Base-by-base conservation (phyloP, 1,139 yeast genomes). In the Sporopachydermia cereana region DNA sequence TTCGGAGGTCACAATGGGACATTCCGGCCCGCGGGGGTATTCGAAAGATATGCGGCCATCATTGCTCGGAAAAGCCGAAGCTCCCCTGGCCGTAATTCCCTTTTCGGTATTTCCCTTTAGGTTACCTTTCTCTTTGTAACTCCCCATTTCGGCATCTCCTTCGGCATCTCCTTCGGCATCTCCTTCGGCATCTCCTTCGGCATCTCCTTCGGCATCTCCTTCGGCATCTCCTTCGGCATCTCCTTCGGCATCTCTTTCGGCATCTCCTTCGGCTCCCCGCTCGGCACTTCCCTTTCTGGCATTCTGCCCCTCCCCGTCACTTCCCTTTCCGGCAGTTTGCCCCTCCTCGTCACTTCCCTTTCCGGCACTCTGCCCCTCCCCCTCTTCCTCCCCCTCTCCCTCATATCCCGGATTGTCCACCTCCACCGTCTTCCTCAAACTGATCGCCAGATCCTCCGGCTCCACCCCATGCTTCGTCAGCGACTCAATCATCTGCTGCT, bases 401-500 rank as follows among this genome's bases (percentile, higher is more conserved):
- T 56, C 53, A 46, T 55, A 59, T 47, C 62, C 61, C 1, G 74
- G 74, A 44, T 70, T 69, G 2, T 63, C 61, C 9, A 73, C 66
- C 3, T 60, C 55, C 36, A 68, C 69, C 3, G 66, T 64, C 16
- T 71, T 69, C 47, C 66, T 64, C 21, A 83, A 62, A 43, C 83
- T 75, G 18, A 73, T 72, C 2, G 84, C 69, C 46, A 93, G 68
- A 61, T 91, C 98, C 1, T 61, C 57, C 0, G 85, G 77, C 51
- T 77, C 77, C 17, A 93, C 77, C 0, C 96, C 95, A 61, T 93
- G 98, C 31, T 77, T 68, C 34, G 95, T 78, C 48, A 93, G 65
- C 51, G 79, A 81, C 53, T 91, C 96, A 47, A 93, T 84, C 98
- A 93, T 93, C 30, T 69, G 63, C 50, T 80, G 76, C 61, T 93